phyloP scores from a whole-genome alignment of 1,284 basidiomycete genomes.

The Apiotrichum laibachii region DNA sequence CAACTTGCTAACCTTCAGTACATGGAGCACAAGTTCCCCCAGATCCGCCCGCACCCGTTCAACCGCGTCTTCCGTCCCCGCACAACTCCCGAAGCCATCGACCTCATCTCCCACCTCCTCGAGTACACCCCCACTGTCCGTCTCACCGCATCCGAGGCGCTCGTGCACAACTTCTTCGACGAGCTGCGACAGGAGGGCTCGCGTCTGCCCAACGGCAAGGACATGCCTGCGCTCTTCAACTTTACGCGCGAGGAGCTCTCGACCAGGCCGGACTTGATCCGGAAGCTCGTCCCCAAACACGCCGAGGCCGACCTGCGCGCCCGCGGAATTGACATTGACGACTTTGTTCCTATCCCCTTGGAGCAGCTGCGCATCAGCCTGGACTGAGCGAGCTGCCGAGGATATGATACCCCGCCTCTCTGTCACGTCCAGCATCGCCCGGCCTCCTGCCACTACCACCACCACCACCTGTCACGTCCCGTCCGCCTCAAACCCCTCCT shows the following conservation, averaged over 20 bases:
- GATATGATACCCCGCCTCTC: constrained; percentile 2
- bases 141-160: constrained; percentile 79
- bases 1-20: constrained; percentile 56
- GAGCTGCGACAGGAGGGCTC: constrained; percentile 86
- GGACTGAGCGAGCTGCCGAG: constrained; percentile 54
- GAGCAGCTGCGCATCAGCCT: constrained; percentile 86
- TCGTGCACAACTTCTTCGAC: constrained; percentile 97
- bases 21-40: constrained; percentile 99
- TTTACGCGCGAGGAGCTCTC: constrained; percentile 97
- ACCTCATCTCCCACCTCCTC: constrained; percentile 87
- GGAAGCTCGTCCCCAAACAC: constrained; percentile 83
- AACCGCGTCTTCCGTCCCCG: constrained; percentile 98
- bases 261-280: constrained; percentile 89
- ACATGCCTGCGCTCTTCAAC: constrained; percentile 91
- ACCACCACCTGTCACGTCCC: constrained; percentile 18
- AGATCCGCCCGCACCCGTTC: constrained; percentile 97
- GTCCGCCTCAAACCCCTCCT: constrained; percentile 10
- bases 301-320: constrained; percentile 82
- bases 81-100: constrained; percentile 92
- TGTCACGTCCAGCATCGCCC: constrained; percentile 19
- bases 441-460: no score
- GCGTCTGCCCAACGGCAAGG: constrained; percentile 94
- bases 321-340: constrained; percentile 82
- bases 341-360: constrained; percentile 90
- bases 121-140: constrained; percentile 96